These are phyloP conservation scores for Orobanche coerulescens DNA, from an alignment of 257 asterid genomes.

Conservation along the genomic window DNA sequence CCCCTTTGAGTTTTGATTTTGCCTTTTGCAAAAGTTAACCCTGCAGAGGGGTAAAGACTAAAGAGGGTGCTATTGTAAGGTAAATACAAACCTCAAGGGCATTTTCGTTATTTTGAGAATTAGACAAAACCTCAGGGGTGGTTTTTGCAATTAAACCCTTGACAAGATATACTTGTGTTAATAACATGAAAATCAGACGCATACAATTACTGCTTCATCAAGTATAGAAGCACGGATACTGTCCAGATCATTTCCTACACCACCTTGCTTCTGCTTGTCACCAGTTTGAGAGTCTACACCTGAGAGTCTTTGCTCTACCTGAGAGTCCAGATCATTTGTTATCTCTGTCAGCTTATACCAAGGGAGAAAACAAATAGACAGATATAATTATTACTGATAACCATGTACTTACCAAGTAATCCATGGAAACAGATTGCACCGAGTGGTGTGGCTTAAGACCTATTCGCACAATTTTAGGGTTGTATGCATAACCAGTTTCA, in stretches of 20 bases:
- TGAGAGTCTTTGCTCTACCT: slow-evolving; percentile 88
- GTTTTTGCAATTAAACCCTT: too few species aligned
- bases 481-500: slow-evolving; percentile 75
- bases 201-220: slow-evolving; percentile 90
- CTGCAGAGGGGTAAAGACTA: too few species aligned
- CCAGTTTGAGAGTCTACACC: slow-evolving; percentile 59
- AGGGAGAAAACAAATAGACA: neutral
- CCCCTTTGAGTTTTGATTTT: too few species aligned
- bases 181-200: slow-evolving; percentile 22
- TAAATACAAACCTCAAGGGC: too few species aligned
- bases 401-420: slow-evolving; percentile 59
- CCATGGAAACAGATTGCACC: slow-evolving; percentile 91
- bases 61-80: too few species aligned
- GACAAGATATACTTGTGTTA: neutral
- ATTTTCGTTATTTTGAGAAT: too few species aligned
- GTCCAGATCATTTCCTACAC: slow-evolving; percentile 62
- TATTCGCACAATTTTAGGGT: slow-evolving; percentile 89
- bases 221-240: slow-evolving; percentile 78
- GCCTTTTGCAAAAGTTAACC: too few species aligned
- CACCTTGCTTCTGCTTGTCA: slow-evolving; percentile 91
- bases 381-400: slow-evolving; percentile 5
- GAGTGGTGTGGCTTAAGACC: slow-evolving; percentile 94
- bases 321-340: slow-evolving; percentile 13
- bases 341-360: slow-evolving; percentile 2
- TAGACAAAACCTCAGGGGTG: too few species aligned